Evolutionary conservation across 768 basidiomycete genomes (phyloP), one percentile per base, ranked within the genome.

Genomic region (Lentinula lateritia): DNA sequence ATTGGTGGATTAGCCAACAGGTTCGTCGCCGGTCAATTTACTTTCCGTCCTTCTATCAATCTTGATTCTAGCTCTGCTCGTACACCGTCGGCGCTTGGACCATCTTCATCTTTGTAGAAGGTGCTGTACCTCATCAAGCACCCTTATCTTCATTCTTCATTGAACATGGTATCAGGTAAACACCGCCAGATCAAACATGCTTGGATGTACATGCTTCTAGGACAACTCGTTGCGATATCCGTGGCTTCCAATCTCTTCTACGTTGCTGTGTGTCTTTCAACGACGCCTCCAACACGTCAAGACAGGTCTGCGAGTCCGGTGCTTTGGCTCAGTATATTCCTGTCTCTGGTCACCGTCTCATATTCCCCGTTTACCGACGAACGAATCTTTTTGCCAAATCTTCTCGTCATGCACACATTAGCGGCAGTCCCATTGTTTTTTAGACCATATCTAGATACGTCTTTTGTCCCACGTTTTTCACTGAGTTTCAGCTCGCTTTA

Each of bases 1-100:
- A 81, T 52, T 89, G 86, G 86, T 89, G 86, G 87, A 87, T 86
- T 84, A 83, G 82, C 64, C 81, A 86, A 68, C 84, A 87, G 59
- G 50, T 60, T 20, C 32, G 56, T 46, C 7, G 12, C 39, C 39
- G 32, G 6, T 15, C 15, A 3, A 32, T 35, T 12, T 13, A 18
- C 4, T 32, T 41, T 45, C 32, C 6, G 32, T 50, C n/a, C 16
- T 20, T 15, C 18, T 8, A 1, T 23, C 2, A 9, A n/a, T 59
- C 41, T 10, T n/a, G 36, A 18, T 32, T 9, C 9, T 36, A 59
- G 66, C 70, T 87, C 13, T 87, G 84, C 67, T 65, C 84, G 20
- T 87, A 78, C 72, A 86, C 86, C 4, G 80, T 77, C 6, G 83
- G 84, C 1, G 73, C 78, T 15, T 84, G 83, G 80, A 83, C 84